These are phyloP conservation scores for Fraxinus dipetala DNA, from an alignment of 305 asterid genomes.

Conservation along the genomic window DNA sequence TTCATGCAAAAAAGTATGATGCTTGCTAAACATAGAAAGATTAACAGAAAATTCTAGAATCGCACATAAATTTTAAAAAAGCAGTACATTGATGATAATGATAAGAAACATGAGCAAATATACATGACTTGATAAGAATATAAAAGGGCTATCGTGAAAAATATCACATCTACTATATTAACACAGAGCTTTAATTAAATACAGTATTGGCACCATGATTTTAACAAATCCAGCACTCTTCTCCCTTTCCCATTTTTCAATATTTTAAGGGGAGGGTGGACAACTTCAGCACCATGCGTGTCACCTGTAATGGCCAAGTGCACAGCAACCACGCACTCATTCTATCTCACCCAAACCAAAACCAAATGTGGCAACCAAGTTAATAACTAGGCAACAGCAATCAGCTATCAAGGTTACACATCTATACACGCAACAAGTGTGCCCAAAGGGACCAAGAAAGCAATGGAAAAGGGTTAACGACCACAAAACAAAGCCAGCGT, in stretches of 20 bases:
- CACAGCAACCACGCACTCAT: background rate
- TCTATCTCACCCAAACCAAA: background rate
- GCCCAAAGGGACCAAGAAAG: background rate
- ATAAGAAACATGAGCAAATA: background rate
- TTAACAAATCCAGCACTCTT: background rate
- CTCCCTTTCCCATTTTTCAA: background rate
- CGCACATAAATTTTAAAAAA: background rate
- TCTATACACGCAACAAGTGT: background rate
- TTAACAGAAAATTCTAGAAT: background rate
- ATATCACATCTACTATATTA: background rate
- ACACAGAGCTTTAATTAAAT: background rate
- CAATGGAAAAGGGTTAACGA: background rate
- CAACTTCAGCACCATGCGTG: background rate
- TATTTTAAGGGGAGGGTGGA: background rate
- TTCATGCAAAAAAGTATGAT: background rate
- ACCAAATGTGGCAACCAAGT: background rate
- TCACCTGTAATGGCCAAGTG: background rate
- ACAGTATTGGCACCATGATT: background rate
- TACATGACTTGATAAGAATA: background rate
- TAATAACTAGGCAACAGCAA: background rate
- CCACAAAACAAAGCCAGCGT: background rate
- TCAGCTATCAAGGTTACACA: background rate
- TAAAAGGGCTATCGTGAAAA: background rate
- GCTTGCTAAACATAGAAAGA: background rate
- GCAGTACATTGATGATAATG: background rate